Conservation (phyloP, 768 basidiomycete genomes). For the Lepiota brunneoincarnata region DNA sequence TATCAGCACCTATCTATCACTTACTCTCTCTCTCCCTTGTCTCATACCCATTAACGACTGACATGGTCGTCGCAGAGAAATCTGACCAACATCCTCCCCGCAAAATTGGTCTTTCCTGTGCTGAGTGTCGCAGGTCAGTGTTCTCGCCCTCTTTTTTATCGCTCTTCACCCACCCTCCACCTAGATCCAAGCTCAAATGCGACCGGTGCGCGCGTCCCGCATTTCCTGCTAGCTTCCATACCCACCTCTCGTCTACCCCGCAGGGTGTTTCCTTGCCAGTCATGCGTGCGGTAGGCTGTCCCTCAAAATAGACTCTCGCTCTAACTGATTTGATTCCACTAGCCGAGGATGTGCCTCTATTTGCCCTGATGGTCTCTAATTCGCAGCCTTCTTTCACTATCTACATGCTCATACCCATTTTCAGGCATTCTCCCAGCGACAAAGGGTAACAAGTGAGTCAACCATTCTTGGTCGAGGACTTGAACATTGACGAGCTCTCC, state of each 20-base stretch:
- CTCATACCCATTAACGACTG: not conserved
- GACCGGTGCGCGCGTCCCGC: slow-evolving; percentile 32
- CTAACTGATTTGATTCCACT: not conserved
- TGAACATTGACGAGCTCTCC: not conserved
- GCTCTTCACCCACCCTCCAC: slow-evolving; percentile 1
- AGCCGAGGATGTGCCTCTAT: slow-evolving; percentile 51
- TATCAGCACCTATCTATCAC: slow-evolving; percentile 11
- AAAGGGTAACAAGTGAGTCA: slow-evolving; percentile 52
- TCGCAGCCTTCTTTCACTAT: not conserved
- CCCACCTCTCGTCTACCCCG: not conserved
- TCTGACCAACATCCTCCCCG: slow-evolving; percentile 18
- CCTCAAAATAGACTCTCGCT: not conserved
- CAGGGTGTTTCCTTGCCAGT: slow-evolving; percentile 53
- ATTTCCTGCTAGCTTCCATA: not conserved
- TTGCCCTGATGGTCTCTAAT: slow-evolving; percentile 44
- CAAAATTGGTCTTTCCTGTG: slow-evolving; percentile 45
- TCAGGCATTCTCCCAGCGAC: slow-evolving; percentile 48
- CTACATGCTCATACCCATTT: not conserved
- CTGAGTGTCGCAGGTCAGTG: slow-evolving; percentile 48
- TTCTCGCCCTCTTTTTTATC: not conserved
- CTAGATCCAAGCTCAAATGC: slow-evolving; percentile 53
- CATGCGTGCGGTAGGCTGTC: slow-evolving; percentile 39
- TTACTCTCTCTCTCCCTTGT: not conserved
- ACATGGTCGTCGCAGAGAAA: slow-evolving; percentile 9
- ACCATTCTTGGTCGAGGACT: too few relatives aligned